phyloP scores from a whole-genome alignment of 2,329 filamentous ascomycete genomes.

The Neonectria neomacrospora region DNA sequence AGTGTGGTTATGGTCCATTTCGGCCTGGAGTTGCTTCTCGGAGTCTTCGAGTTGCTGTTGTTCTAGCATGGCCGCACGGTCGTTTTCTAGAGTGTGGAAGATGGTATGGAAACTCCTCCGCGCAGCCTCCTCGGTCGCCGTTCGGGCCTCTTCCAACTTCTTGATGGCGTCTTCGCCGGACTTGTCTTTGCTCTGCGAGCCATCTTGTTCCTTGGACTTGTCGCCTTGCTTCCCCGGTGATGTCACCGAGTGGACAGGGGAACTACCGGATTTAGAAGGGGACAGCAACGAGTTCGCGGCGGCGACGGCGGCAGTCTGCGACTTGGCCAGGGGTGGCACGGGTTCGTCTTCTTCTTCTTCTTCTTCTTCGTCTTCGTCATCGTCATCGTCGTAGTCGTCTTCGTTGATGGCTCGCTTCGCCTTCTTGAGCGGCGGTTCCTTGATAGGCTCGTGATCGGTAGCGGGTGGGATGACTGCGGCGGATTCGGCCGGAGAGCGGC shows the following conservation, averaged over 20 bases:
- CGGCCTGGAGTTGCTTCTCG: slow-evolving; percentile 93
- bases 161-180: slow-evolving; percentile 90
- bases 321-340: slow-evolving; percentile 64
- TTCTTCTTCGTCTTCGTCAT: slow-evolving; percentile 75
- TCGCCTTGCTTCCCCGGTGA: slow-evolving; percentile 69
- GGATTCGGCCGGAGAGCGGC: slow-evolving; percentile 53
- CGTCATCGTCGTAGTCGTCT: slow-evolving; percentile 87
- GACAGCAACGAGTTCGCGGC: slow-evolving; percentile 71
- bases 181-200: slow-evolving; percentile 67
- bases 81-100: slow-evolving; percentile 95
- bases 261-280: slow-evolving; percentile 76
- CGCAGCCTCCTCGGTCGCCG: slow-evolving; percentile 87
- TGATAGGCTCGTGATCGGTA: slow-evolving; percentile 68
- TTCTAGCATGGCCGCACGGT: slow-evolving; percentile 95
- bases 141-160: slow-evolving; percentile 91
- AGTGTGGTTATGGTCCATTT: slow-evolving; percentile 79
- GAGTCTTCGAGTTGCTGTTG: slow-evolving; percentile 97
- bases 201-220: slow-evolving; percentile 63
- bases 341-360: slow-evolving; percentile 71
- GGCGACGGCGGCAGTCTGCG: slow-evolving; percentile 60
- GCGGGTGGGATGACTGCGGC: slow-evolving; percentile 61
- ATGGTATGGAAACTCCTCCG: slow-evolving; percentile 92
- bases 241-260: slow-evolving; percentile 69
- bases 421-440: slow-evolving; percentile 76
- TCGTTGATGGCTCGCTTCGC: slow-evolving; percentile 82